Evolutionary conservation across 352 stramenopile species (phyloP).

Genomic region (Globisporangium apiculatum): DNA sequence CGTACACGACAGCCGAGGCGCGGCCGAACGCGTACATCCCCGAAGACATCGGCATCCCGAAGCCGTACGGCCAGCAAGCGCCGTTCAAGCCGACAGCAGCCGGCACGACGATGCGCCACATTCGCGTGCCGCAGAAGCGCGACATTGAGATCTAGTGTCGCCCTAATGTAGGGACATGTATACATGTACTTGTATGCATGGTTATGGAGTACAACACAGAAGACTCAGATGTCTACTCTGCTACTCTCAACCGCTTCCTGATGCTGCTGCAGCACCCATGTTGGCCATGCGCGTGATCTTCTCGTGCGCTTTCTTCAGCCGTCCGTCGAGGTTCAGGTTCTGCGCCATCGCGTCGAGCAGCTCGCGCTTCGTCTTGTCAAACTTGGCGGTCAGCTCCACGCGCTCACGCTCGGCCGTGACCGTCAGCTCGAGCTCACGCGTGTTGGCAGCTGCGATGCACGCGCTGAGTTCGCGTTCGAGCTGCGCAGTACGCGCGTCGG

Average conservation of each 20-base stretch:
- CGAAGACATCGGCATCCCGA: constrained; percentile 88
- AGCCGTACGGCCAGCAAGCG: constrained; percentile 87
- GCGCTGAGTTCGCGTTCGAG: constrained; percentile 23
- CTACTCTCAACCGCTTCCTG: neutral
- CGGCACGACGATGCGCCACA: constrained; percentile 91
- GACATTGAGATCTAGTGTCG: constrained; percentile 88
- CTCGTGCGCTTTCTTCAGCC: constrained; percentile 64
- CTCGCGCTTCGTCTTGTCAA: constrained; percentile 75
- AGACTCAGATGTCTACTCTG: neutral
- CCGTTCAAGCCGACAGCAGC: constrained; percentile 89
- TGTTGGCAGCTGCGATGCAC: constrained; percentile 16
- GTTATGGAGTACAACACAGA: too few species aligned
- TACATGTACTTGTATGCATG: neutral
- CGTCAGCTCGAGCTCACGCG: constrained; percentile 40
- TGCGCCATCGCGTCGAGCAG: constrained; percentile 64
- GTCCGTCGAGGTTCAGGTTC: constrained; percentile 52
- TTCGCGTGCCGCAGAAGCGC: constrained; percentile 73
- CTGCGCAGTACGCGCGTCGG: constrained; percentile 19
- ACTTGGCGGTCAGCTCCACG: constrained; percentile 36
- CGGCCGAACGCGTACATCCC: constrained; percentile 93
- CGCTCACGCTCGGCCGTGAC: constrained; percentile 35
- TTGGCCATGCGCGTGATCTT: constrained; percentile 43
- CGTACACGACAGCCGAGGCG: constrained; percentile 86
- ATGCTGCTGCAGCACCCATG: neutral
- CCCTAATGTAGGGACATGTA: neutral